These are phyloP conservation scores for Salix purpurea DNA, from an alignment of 345 rosid species.

Conservation along the genomic window DNA sequence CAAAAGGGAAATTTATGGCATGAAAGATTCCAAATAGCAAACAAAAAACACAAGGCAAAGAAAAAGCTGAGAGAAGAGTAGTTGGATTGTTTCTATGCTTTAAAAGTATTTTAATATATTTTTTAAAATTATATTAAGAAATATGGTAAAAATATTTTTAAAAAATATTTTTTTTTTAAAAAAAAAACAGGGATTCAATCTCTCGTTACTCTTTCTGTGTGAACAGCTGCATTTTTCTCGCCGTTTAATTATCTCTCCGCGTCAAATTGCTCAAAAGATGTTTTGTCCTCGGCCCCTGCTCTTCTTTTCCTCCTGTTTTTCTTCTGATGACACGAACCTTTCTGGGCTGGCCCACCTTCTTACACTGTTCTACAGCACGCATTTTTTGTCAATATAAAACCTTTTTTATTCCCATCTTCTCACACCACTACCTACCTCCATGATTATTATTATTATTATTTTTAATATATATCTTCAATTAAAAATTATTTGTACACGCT, in stretches of 20 bases:
- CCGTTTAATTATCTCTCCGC: neutral
- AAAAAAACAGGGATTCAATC: too few relatives aligned
- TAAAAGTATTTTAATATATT: too few relatives aligned
- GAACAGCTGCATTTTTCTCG: neutral
- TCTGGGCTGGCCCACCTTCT: slow-evolving; percentile 23
- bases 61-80: neutral
- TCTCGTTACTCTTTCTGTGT: neutral
- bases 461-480: too few relatives aligned
- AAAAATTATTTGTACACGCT: too few relatives aligned
- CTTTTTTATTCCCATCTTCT: neutral
- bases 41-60: neutral
- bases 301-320: neutral
- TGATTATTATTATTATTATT: too few relatives aligned
- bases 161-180: too few relatives aligned
- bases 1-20: neutral
- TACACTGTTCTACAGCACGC: neutral
- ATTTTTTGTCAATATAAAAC: neutral
- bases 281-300: neutral
- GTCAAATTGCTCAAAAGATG: slow-evolving; percentile 5
- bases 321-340: slow-evolving; percentile 7
- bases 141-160: too few relatives aligned
- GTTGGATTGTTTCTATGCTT: too few relatives aligned
- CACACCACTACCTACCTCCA: too few relatives aligned
- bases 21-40: neutral
- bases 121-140: too few relatives aligned